Percentiles rank a stretch among this genome's conserved stretches.
Conservation (phyloP, 345 rosid genomes). For the Populus nigra region DNA sequence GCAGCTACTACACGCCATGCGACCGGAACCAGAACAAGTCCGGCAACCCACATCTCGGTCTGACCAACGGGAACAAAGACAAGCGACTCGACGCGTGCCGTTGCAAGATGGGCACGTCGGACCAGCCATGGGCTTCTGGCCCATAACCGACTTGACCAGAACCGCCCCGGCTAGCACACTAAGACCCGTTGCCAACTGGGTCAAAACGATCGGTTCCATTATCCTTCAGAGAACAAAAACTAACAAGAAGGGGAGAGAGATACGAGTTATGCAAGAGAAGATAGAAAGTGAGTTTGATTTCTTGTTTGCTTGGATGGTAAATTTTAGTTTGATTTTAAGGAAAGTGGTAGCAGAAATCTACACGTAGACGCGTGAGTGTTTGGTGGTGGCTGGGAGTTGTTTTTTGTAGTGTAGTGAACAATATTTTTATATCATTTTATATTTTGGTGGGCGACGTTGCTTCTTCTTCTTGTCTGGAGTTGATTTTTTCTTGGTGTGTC, state of each 20-base stretch:
- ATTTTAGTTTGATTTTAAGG: background rate
- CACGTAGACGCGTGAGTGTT: constrained; percentile 45
- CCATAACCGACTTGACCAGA: constrained; percentile 75
- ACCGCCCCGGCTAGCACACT: constrained; percentile 88
- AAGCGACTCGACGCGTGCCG: constrained; percentile 78
- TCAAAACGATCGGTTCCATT: constrained; percentile 75
- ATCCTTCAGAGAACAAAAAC: background rate
- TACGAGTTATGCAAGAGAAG: background rate
- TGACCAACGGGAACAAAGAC: constrained; percentile 85
- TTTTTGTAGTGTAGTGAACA: constrained; percentile 28
- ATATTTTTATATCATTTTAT: background rate
- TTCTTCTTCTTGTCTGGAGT: background rate
- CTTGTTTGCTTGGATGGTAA: background rate
- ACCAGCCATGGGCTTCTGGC: constrained; percentile 89
- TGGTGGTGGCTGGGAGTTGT: constrained; percentile 19
- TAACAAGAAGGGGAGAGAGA: background rate
- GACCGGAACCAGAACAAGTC: constrained; percentile 87
- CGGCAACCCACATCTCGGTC: constrained; percentile 90
- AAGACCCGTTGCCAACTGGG: constrained; percentile 78
- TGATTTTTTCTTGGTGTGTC: background rate
- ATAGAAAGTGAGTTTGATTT: background rate
- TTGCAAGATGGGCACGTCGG: constrained; percentile 71
- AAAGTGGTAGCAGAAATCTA: constrained; percentile 40
- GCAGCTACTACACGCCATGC: constrained; percentile 71
- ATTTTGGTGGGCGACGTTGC: background rate